Evolutionary conservation across 495 filamentous ascomycete genomes (phyloP).

Genomic region (Lophiotrema nucula): DNA sequence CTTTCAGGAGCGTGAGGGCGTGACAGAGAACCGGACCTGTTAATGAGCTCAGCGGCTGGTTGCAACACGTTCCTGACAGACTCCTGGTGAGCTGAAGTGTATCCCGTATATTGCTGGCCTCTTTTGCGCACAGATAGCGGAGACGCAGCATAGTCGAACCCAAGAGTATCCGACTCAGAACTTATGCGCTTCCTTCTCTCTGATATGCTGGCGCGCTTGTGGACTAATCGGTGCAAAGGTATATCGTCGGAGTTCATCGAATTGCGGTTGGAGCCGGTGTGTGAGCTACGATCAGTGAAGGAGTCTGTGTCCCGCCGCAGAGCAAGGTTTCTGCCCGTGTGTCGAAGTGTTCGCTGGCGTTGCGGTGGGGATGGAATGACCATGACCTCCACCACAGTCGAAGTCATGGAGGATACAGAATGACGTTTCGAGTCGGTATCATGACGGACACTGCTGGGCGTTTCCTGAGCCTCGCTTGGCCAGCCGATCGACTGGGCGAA

Average conservation of each 20-base stretch:
- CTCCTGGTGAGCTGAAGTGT: slow-evolving; percentile 19
- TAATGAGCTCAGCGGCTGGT: slow-evolving; percentile 26
- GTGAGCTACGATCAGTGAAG: slow-evolving; percentile 18
- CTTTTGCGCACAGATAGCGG: slow-evolving; percentile 18
- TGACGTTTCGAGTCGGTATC: slow-evolving; percentile 22
- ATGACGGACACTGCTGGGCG: slow-evolving; percentile 1
- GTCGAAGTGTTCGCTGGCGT: slow-evolving; percentile 27
- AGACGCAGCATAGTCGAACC: slow-evolving; percentile 9
- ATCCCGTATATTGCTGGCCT: slow-evolving; percentile 8
- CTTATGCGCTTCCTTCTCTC: slow-evolving; percentile 21
- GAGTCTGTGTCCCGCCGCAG: slow-evolving; percentile 19
- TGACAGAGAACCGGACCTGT: slow-evolving; percentile 10
- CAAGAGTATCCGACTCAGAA: slow-evolving; percentile 16
- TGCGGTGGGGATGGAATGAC: slow-evolving; percentile 32
- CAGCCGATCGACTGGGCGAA: slow-evolving; percentile 33
- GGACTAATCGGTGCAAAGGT: slow-evolving; percentile 29
- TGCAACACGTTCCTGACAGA: slow-evolving; percentile 15
- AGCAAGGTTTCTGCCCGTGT: slow-evolving; percentile 36
- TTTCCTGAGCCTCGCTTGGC: slow-evolving; percentile 15
- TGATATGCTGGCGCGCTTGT: slow-evolving; percentile 30
- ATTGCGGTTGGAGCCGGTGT: slow-evolving; percentile 17
- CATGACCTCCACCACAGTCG: slow-evolving; percentile 37
- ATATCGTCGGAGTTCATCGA: slow-evolving; percentile 28
- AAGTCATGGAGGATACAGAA: slow-evolving; percentile 30
- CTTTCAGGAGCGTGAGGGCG: slow-evolving; percentile 7